phyloP scores from a whole-genome alignment of 2,329 filamentous ascomycete species.

The Cladosporium cucumerinum region DNA sequence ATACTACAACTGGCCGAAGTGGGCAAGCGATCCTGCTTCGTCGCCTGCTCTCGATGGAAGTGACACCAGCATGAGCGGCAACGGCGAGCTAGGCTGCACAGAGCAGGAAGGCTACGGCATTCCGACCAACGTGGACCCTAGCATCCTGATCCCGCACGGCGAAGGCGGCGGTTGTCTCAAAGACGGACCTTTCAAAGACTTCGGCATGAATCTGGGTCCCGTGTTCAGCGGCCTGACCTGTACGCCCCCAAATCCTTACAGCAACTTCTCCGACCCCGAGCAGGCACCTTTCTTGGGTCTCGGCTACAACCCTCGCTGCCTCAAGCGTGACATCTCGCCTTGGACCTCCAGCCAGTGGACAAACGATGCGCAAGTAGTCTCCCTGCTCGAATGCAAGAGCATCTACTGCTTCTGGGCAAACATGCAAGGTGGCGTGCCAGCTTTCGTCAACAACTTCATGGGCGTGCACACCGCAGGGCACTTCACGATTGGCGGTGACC shows the following conservation, averaged over 20 bases:
- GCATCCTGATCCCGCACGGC: constrained; percentile 36
- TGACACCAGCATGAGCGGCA: constrained; percentile 39
- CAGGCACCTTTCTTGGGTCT: constrained; percentile 28
- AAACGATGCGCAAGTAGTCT: background rate
- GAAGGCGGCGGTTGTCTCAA: constrained; percentile 54
- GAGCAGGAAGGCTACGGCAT: constrained; percentile 16
- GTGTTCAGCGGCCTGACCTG: constrained; percentile 29
- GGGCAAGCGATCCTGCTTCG: constrained; percentile 41
- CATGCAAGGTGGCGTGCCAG: constrained; percentile 27
- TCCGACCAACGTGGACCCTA: constrained; percentile 16
- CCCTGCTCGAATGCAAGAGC: constrained; percentile 22
- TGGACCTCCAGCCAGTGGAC: constrained; percentile 18
- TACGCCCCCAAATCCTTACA: constrained; percentile 1
- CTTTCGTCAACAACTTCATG: constrained; percentile 19
- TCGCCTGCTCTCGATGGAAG: constrained; percentile 57
- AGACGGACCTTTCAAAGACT: constrained; percentile 50
- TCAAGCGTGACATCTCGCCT: constrained; percentile 37
- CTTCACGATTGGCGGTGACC: constrained; percentile 45
- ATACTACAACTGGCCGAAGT: constrained; percentile 51
- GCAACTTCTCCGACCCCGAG: constrained; percentile 6
- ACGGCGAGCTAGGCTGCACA: constrained; percentile 23
- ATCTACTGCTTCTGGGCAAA: constrained; percentile 26
- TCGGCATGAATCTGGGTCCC: constrained; percentile 48
- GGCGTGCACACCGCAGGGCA: constrained; percentile 45
- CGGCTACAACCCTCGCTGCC: constrained; percentile 36